phyloP scores from a whole-genome alignment of 2,329 filamentous ascomycete species.

The Colletotrichum zoysiae region DNA sequence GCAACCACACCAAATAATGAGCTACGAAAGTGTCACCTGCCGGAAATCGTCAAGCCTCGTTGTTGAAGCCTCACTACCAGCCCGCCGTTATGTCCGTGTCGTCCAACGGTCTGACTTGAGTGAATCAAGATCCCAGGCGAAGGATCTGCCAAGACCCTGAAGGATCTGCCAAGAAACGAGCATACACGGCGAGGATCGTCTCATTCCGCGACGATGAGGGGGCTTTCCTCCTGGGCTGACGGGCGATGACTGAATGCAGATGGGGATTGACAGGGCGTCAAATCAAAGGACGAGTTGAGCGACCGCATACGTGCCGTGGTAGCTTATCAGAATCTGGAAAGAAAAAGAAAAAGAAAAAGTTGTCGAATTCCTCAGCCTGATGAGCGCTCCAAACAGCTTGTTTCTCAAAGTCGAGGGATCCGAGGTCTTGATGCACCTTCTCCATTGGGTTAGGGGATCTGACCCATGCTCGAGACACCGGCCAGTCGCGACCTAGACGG shows the following conservation, averaged over 20 bases:
- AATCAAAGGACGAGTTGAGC: neutral
- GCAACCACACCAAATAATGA: neutral
- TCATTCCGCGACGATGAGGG: neutral
- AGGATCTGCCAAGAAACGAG: conserved; percentile 36
- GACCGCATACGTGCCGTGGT: neutral
- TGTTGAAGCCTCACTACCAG: neutral
- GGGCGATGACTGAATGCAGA: neutral
- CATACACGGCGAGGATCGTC: neutral
- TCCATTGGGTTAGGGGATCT: conserved; percentile 17
- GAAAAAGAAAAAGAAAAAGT: neutral
- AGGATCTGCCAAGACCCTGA: conserved; percentile 28
- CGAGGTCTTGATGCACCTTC: conserved; percentile 13
- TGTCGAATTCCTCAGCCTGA: neutral
- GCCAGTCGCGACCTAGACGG: conserved; percentile 2
- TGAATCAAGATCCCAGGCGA: neutral
- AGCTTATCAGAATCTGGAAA: neutral
- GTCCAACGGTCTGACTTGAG: neutral
- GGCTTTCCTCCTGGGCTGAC: neutral
- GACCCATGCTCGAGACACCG: neutral
- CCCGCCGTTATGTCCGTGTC: neutral
- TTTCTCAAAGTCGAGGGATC: neutral
- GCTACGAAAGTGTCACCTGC: conserved; percentile 13
- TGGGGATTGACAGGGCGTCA: neutral
- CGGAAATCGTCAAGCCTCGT: conserved; percentile 13
- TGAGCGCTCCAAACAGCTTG: neutral